Evolutionary conservation across 768 basidiomycete genomes (phyloP).

Genomic region (Leccinum incarnatum): DNA sequence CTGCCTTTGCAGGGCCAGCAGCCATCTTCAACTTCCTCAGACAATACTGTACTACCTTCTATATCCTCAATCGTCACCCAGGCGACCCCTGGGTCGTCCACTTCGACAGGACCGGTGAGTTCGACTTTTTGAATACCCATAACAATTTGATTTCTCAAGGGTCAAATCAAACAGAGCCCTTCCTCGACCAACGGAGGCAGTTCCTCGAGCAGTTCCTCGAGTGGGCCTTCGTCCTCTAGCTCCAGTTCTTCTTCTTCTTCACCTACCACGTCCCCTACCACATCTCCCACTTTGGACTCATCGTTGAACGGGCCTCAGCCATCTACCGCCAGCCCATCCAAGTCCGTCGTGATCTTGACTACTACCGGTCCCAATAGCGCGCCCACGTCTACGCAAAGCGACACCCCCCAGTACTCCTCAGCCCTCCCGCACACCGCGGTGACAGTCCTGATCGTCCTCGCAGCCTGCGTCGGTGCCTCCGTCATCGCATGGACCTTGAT

Average conservation of each 20-base stretch:
- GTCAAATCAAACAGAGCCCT: conserved; percentile 8
- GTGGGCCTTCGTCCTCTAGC: conserved; percentile 11
- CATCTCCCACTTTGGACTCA: conserved; percentile 16
- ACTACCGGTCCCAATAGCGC: conserved; percentile 14
- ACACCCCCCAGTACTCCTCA: conserved; percentile 27
- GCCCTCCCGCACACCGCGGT: conserved; percentile 43
- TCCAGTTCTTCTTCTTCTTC: conserved; percentile 20
- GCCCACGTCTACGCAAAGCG: conserved; percentile 23
- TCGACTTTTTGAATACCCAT: neutral
- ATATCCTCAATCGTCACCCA: conserved; percentile 5
- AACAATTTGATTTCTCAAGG: conserved; percentile 2
- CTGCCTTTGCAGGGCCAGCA: conserved; percentile 7
- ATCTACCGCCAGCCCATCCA: conserved; percentile 35
- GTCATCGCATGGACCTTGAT: conserved; percentile 84
- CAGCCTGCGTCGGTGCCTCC: conserved; percentile 61
- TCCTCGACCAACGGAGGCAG: conserved; percentile 7
- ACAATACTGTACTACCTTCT: neutral
- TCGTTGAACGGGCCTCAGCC: conserved; percentile 15
- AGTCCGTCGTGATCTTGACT: conserved; percentile 47
- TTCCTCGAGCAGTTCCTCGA: conserved; percentile 9
- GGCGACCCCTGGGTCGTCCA: conserved; percentile 11
- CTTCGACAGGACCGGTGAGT: conserved; percentile 24
- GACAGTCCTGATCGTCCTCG: conserved; percentile 70
- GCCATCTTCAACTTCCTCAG: conserved; percentile 12
- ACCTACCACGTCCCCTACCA: conserved; percentile 16